Base-by-base conservation (phyloP, 306 rosid genomes). In the Ammopiptanthus mongolicus region DNA sequence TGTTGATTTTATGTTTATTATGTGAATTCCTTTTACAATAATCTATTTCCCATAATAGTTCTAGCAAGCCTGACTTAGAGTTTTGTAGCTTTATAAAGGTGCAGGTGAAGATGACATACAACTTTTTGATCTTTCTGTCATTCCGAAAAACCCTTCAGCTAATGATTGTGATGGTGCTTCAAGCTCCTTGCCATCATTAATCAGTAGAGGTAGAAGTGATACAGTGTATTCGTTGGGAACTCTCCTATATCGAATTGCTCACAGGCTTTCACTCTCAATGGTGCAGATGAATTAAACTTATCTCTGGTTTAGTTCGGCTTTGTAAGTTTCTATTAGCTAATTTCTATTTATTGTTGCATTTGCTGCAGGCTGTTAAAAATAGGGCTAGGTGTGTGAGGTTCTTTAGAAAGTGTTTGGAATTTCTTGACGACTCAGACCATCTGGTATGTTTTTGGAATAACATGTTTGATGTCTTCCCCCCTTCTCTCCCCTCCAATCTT, bases 31-130 rank as follows among this genome's bases (percentile, higher is more conserved):
- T 44, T 80, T 57, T 62, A 44, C 44, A 56, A 44, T 73, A 74
- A 44, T 57, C 58, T 47, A 3, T 65, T 33, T 0, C 6, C 55
- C 17, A 69, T 69, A 22, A 36, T 60, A 56, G 73, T 69, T 48
- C 50, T 78, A 68, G 64, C 61, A 51, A 42, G 55, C 36, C 78
- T 77, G 73, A 69, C 78, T 31, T 60, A 6, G 50, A 71, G 59
- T 73, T 77, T 72, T 91, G 77, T 93, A 94, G 98, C 96, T 94
- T 63, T 88, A 91, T 81, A 94, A 94, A 87, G 93, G 97, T 82
- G 93, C 95, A 9, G 96, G 96, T 75, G 98, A 94, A 86, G 93
- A 94, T 86, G 90, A 82, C 29, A 94, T 94, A 72, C 98, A 94
- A 80, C 98, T 94, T 81, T 94, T 94, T 69, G 96, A 94, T 87